Base-by-base conservation (phyloP, 129 eudicot genomes). In the Rutidosis leptorrhynchoides region DNA sequence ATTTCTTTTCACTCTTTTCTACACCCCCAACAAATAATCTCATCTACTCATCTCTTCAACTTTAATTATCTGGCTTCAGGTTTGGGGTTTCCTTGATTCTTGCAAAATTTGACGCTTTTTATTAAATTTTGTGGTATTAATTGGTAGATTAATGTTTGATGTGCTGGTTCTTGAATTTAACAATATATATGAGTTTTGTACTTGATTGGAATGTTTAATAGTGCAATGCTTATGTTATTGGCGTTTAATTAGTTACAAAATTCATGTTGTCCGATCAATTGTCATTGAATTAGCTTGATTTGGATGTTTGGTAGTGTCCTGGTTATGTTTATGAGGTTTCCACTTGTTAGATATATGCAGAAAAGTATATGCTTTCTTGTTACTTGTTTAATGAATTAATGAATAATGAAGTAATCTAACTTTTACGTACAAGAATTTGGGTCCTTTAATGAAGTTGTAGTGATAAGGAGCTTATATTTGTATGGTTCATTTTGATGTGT, bases 101-200 rank as follows among this genome's bases (percentile, higher is more conserved):
- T 71, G 35, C 62, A 12, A 12, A 4, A 32, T 75, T 43, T 43
- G 43, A 60, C 45, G 23, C 26, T 62, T 48, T 12, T 42, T 70
- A 40, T 64, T 30, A 53, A 53, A 42, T 54, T 2, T 55, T 57
- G 6, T 27, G 4, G 65, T 74, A 46, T 72, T 26, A 20, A 65
- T 65, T 54, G n/a, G n/a, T n/a, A n/a, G 51, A 30, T 64, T 5
- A 64, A 64, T 65, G 78, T 52, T 64, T 65, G 67, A 65, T 65
- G 49, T 40, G 45, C 20, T 54, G 26, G 2, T 5, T 54, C n/a
- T 3, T 55, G 23, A n/a, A 25, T 56, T 23, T 25, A 23, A 3
- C 25, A 22, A n/a, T n/a, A 25, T 12, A 4, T 0, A 24, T 25
- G 20, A 23, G 62, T 12, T 37, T 43, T 27, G 25, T n/a, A 22